phyloP scores from a whole-genome alignment of 2,329 filamentous ascomycete genomes.

The Scedosporium aurantiacum region DNA sequence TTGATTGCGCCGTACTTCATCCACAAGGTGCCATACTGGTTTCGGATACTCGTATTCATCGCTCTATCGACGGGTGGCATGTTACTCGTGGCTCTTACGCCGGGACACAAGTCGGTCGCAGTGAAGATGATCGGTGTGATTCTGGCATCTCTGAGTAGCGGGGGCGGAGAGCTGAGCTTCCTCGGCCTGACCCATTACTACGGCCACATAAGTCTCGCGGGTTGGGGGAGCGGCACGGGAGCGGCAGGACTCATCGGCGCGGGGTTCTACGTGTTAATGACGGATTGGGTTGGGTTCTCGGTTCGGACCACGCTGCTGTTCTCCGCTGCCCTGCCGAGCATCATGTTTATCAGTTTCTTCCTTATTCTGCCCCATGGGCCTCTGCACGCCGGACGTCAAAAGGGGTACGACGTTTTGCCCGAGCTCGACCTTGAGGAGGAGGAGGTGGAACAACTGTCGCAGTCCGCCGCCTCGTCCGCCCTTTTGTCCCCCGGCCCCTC shows the following conservation, averaged over 20 bases:
- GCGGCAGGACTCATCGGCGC: constrained; percentile 81
- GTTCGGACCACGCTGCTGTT: constrained; percentile 65
- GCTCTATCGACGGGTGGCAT: constrained; percentile 71
- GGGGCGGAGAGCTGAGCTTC: constrained; percentile 83
- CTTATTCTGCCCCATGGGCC: constrained; percentile 60
- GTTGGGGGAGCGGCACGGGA: constrained; percentile 88
- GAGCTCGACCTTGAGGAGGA: constrained; percentile 27
- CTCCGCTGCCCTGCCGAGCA: constrained; percentile 65
- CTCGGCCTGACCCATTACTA: constrained; percentile 89
- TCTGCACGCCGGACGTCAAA: constrained; percentile 35
- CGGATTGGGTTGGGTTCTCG: constrained; percentile 64
- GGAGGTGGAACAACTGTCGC: constrained; percentile 23
- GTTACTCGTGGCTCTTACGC: constrained; percentile 77
- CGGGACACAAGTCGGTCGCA: constrained; percentile 46
- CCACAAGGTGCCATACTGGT: constrained; percentile 68
- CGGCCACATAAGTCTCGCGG: constrained; percentile 72
- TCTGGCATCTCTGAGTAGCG: constrained; percentile 74
- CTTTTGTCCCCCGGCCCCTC: constrained; percentile 34
- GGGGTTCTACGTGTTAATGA: constrained; percentile 76
- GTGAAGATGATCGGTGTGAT: constrained; percentile 75
- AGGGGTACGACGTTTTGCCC: constrained; percentile 44
- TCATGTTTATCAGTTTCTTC: constrained; percentile 87
- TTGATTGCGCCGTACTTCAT: constrained; percentile 89
- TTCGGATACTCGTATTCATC: constrained; percentile 66
- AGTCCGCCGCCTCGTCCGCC: constrained; percentile 32